Base-by-base conservation (phyloP, 345 rosid species). In the Populus pruinosa region DNA sequence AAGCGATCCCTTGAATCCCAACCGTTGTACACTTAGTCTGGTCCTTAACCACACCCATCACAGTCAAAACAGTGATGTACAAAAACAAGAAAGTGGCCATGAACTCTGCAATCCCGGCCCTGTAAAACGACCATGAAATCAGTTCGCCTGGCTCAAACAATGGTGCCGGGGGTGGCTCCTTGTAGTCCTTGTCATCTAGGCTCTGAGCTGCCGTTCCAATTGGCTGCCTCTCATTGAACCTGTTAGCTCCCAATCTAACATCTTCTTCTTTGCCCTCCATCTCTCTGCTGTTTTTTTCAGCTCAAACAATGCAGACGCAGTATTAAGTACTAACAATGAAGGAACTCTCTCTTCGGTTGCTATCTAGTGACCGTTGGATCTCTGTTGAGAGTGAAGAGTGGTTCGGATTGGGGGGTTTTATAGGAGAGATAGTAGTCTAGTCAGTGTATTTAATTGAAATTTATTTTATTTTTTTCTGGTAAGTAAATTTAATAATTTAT, bases 181-280 rank as follows among this genome's bases (percentile, higher is more conserved):
- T 76, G 29, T 76, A 76, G 33, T 76, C 79, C 73, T 76, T 76
- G 55, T 76, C 79, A 64, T 77, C 80, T 23, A 44, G 75, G 75
- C 65, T 77, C 47, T 77, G 80, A 61, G 80, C 80, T 6, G 80
- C 75, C 65, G 80, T 77, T 12, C 80, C 80, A 23, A 77, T 8
- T 1, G 80, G 80, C 71, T 77, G 80, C 47, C 75, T 62, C 67
- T 77, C 80, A 23, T 68, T 77, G 70, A 21, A 77, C 16, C 64
- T 77, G 75, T 77, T 77, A 63, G 80, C 80, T 77, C 80, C 80
- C 75, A 77, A 33, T 62, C 80, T 77, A 16, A 77, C 80, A 47
- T 77, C 80, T 64, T 77, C 80, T 64, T 77, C 80, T 29, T 77
- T 77, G 36, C 80, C 80, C 76, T 77, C 80, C 80, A 77, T 77